A percentile compares a stretch with the other conserved stretches of the same genome.
Evolutionary conservation across 139 green algal genomes (phyloP).

Genomic region (Diplosphaera chodatii): DNA sequence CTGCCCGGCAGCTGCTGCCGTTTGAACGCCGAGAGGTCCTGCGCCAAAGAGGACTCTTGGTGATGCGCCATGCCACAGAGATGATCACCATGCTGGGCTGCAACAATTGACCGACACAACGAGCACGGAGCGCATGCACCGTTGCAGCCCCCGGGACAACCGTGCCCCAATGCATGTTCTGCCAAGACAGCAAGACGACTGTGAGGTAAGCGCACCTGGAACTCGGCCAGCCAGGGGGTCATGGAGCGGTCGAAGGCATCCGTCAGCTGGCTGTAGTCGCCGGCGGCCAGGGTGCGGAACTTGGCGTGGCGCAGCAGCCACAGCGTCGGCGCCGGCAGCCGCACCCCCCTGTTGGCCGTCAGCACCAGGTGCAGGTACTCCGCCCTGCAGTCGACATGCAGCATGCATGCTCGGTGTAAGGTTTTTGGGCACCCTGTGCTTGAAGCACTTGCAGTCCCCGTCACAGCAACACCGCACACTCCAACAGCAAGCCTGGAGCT

Average conservation of each 20-base stretch:
- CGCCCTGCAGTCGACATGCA: slow-evolving; percentile 17
- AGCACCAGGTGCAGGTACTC: slow-evolving; percentile 85
- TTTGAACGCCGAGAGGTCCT: slow-evolving; percentile 42
- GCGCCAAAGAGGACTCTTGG: slow-evolving; percentile 23
- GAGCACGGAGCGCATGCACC: no score
- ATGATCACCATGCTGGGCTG: no score
- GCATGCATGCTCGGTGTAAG: neutral
- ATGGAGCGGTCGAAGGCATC: slow-evolving; percentile 41
- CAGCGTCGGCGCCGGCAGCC: neutral
- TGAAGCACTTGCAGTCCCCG: no score
- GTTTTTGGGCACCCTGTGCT: no score
- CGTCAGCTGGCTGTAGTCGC: slow-evolving; percentile 65
- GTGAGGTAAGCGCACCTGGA: slow-evolving; percentile 33
- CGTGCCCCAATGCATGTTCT: neutral
- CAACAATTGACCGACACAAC: no score
- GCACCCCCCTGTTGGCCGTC: neutral
- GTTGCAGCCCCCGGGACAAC: no score
- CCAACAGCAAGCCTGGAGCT: no score
- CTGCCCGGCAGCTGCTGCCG: slow-evolving; percentile 17
- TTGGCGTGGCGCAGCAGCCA: slow-evolving; percentile 48
- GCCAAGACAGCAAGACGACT: slow-evolving; percentile 1
- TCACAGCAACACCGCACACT: no score
- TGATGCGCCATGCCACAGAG: neutral
- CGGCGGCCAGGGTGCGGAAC: neutral
- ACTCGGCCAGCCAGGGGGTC: slow-evolving; percentile 60